Percentiles rank a stretch among this genome's conserved stretches.
Evolutionary conservation across 495 filamentous ascomycete genomes (phyloP).

Genomic region (Penicillium lividum): DNA sequence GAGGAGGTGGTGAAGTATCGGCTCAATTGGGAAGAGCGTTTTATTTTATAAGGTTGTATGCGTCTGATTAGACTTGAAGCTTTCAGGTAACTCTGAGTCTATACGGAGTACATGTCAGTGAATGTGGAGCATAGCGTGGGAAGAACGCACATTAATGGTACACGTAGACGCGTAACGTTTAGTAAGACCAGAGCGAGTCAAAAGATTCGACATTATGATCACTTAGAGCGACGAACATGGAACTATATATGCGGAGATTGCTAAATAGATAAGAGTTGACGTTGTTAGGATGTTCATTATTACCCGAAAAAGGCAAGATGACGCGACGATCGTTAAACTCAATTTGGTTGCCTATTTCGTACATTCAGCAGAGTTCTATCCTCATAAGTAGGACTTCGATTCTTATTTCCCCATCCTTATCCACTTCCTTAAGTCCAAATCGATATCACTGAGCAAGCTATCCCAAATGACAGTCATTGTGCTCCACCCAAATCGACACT

Average conservation of each 20-base stretch:
- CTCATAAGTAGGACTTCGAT: not conserved
- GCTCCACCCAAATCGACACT: conserved; percentile 61
- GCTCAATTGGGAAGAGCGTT: not conserved
- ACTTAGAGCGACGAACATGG: not conserved
- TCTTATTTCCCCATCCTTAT: conserved; percentile 3
- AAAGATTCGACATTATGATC: not conserved
- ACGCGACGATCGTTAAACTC: conserved; percentile 22
- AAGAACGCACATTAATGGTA: not conserved
- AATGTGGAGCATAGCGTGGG: no score
- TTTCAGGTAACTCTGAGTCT: not conserved
- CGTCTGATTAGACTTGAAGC: not conserved
- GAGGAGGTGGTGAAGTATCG: not conserved
- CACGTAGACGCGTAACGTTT: not conserved
- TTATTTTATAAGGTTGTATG: not conserved
- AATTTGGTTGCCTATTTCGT: conserved; percentile 8
- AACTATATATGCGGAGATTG: not conserved
- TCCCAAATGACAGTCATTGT: conserved; percentile 43
- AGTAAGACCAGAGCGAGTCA: not conserved
- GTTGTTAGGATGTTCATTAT: not conserved
- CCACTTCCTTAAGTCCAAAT: conserved; percentile 23
- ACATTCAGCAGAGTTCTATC: not conserved
- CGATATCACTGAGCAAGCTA: conserved; percentile 29
- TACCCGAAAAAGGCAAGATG: conserved; percentile 22
- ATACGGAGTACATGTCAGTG: conserved; percentile 4
- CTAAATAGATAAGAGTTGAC: not conserved